A percentile compares a stretch with the other conserved stretches of the same genome.
Evolutionary conservation across 345 rosid genomes (phyloP).

Genomic region (Iberis pinnata): DNA sequence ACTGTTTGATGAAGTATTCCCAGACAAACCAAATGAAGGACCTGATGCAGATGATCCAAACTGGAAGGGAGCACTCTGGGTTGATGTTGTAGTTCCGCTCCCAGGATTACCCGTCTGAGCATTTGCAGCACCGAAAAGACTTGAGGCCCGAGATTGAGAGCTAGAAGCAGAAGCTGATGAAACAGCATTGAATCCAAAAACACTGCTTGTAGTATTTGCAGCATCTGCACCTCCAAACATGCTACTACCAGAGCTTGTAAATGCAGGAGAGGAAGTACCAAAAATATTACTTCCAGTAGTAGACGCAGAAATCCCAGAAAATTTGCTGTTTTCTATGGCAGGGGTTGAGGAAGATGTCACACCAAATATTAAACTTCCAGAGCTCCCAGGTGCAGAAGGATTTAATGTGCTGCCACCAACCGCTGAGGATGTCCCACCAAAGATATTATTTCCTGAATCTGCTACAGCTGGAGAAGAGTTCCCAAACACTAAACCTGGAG

Average conservation of each 20-base stretch:
- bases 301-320: slow-evolving; percentile 28
- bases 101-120: slow-evolving; percentile 39
- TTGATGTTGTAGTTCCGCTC: slow-evolving; percentile 37
- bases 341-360: slow-evolving; percentile 24
- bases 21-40: slow-evolving; percentile 42
- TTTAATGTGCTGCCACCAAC: slow-evolving; percentile 26
- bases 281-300: slow-evolving; percentile 32
- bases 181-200: slow-evolving; percentile 43
- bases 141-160: slow-evolving; percentile 42
- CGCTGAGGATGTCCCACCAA: slow-evolving; percentile 26
- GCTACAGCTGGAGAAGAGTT: slow-evolving; percentile 27
- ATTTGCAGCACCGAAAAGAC: slow-evolving; percentile 34
- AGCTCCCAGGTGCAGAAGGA: slow-evolving; percentile 30
- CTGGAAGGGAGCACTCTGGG: slow-evolving; percentile 46
- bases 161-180: slow-evolving; percentile 34
- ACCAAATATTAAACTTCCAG: slow-evolving; percentile 35
- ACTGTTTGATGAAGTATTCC: slow-evolving; percentile 40
- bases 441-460: slow-evolving; percentile 26
- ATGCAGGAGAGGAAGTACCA: slow-evolving; percentile 32
- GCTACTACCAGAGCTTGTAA: slow-evolving; percentile 33
- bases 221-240: slow-evolving; percentile 25
- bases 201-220: slow-evolving; percentile 28
- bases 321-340: slow-evolving; percentile 22
- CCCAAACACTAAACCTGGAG: slow-evolving; percentile 28
- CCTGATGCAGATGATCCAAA: slow-evolving; percentile 46